phyloP scores from a whole-genome alignment of 2,329 filamentous ascomycete species.

The Chalaropsis thielavioides region DNA sequence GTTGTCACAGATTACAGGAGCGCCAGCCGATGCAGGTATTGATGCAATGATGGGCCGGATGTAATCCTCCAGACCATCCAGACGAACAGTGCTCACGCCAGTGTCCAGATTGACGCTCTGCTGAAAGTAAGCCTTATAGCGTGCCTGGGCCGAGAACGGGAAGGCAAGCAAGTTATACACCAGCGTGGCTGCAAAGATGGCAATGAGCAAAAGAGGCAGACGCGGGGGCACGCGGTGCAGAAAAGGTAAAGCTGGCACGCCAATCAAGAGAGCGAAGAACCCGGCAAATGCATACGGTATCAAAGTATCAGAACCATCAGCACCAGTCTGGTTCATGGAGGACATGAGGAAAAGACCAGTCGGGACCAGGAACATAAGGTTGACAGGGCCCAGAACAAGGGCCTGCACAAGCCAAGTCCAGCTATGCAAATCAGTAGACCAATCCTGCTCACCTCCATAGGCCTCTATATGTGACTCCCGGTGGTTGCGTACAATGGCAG shows the following conservation, averaged over 20 bases:
- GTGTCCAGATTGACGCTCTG: conserved; percentile 67
- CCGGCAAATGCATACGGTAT: conserved; percentile 58
- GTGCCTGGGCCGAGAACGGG: conserved; percentile 66
- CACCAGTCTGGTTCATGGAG: conserved; percentile 63
- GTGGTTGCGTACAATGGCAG: conserved; percentile 25
- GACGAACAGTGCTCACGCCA: conserved; percentile 52
- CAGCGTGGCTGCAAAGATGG: conserved; percentile 59
- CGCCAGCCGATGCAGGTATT: conserved; percentile 56
- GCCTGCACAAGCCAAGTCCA: conserved; percentile 88
- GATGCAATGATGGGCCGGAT: conserved; percentile 50
- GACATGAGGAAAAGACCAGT: conserved; percentile 58
- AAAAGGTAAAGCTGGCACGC: conserved; percentile 69
- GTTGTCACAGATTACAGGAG: conserved; percentile 39
- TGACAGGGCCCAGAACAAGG: conserved; percentile 62
- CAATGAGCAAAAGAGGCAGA: conserved; percentile 59
- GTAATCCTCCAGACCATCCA: conserved; percentile 55
- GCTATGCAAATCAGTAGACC: conserved; percentile 63
- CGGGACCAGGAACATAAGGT: conserved; percentile 63
- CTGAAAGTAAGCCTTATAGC: conserved; percentile 77
- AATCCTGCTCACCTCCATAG: conserved; percentile 65
- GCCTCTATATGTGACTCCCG: conserved; percentile 25
- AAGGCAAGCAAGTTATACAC: conserved; percentile 79
- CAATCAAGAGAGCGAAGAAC: conserved; percentile 51
- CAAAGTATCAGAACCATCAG: conserved; percentile 63
- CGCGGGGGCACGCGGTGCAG: conserved; percentile 77